These are phyloP conservation scores for Sarocladium brachiariae DNA, from an alignment of 2,329 filamentous ascomycete genomes.

Conservation along the genomic window DNA sequence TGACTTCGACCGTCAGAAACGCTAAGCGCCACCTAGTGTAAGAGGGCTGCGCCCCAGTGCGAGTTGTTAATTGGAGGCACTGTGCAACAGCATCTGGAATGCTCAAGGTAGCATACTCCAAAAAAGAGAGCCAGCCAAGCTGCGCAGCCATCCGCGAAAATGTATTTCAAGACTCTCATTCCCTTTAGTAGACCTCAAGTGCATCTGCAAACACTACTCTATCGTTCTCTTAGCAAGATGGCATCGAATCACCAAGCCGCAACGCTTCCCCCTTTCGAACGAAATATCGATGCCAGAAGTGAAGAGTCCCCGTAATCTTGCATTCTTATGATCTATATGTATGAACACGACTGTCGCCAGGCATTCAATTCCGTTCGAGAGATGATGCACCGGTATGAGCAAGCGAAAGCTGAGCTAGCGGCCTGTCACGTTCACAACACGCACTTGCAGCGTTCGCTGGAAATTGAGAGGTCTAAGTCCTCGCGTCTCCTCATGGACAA, in stretches of 20 bases:
- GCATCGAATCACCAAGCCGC: not conserved
- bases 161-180: not conserved
- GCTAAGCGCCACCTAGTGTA: not conserved
- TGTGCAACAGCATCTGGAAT: not conserved
- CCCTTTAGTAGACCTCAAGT: not conserved
- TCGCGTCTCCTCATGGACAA: not conserved
- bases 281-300: not conserved
- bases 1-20: not conserved
- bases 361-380: not conserved
- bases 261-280: not conserved
- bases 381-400: not conserved
- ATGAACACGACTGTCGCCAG: not conserved
- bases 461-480: not conserved
- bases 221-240: not conserved
- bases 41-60: not conserved
- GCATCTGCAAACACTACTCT: not conserved
- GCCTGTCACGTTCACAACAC: not conserved
- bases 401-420: not conserved
- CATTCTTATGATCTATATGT: not conserved
- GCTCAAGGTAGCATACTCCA: not conserved
- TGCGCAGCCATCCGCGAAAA: not conserved
- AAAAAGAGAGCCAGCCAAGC: not conserved
- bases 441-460: not conserved
- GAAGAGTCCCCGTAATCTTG: not conserved
- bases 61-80: not conserved